Base-by-base conservation (phyloP, 768 basidiomycete species). In the Hericium alpestre region DNA sequence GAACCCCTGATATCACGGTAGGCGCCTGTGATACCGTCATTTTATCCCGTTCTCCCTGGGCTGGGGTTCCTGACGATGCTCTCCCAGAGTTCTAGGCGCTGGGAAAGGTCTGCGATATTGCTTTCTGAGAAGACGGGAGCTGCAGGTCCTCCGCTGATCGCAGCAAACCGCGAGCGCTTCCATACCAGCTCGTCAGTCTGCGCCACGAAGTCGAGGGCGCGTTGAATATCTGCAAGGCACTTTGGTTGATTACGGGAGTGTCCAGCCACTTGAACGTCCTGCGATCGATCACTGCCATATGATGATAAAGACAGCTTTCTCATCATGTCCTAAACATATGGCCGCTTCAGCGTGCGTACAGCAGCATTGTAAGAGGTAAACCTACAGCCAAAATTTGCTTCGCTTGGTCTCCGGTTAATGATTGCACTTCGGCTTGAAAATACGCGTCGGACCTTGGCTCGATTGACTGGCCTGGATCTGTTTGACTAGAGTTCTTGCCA, bases 1-100 rank as follows among this genome's bases (percentile, higher is more conserved):
- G 32, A 7, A 32, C 32, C 32, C 32, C 32, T 32, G 32, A 32
- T 32, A 32, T 32, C 32, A 32, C 4, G 32, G 43, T 46, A n/a
- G 43, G 43, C 43, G 43, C 43, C 43, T 46, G 43, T 8, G 32
- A 32, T 32, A 32, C 6, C 32, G 32, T 32, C 32, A 32, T 32
- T 10, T 32, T 7, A 32, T 32, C 32, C 32, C 6, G 18, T n/a
- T 20, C n/a, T 46, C 16, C 20, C 8, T 20, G 61, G 43, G 23
- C 15, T 13, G 22, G 57, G 61, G 27, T 55, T 55, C 56, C 63
- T 63, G 54, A 63, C 22, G 8, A 60, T 58, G 48, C 46, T 63
- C 53, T 63, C 63, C 63, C 63, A 63, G 39, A 63, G 53, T 8
- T 23, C 18, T 41, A 63, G 51, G 20, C 63, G 63, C 47, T 56